phyloP scores from a whole-genome alignment of 2,329 filamentous ascomycete genomes.

The Pyrenophora seminiperda region DNA sequence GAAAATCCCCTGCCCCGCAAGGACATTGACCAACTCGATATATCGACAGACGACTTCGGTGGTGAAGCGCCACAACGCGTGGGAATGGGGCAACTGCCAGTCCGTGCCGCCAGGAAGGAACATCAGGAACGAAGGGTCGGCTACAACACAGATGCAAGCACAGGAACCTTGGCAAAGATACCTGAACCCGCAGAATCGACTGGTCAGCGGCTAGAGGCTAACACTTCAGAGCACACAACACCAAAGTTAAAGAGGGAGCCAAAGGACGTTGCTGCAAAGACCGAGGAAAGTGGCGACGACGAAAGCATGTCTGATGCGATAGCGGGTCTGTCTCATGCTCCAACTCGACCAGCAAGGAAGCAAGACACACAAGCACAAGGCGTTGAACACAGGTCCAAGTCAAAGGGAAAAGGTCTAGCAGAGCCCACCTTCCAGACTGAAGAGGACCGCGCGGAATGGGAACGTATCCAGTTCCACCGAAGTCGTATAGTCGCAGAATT shows the following conservation, averaged over 20 bases:
- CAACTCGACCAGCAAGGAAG: constrained; percentile 23
- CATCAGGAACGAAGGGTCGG: constrained; percentile 61
- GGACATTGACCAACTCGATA: constrained; percentile 64
- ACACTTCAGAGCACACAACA: constrained; percentile 23
- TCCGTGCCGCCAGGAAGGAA: constrained; percentile 61
- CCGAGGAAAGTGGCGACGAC: constrained; percentile 59
- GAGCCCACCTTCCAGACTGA: constrained; percentile 57
- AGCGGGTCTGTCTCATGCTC: constrained; percentile 23
- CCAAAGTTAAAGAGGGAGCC: constrained; percentile 49
- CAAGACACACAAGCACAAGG: constrained; percentile 43
- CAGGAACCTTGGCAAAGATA: constrained; percentile 51
- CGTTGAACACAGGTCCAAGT: constrained; percentile 35
- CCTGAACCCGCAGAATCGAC: constrained; percentile 43
- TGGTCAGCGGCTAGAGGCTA: constrained; percentile 26
- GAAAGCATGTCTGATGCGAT: constrained; percentile 40
- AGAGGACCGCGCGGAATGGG: constrained; percentile 58
- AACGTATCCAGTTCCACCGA: constrained; percentile 55
- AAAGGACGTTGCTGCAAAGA: constrained; percentile 56
- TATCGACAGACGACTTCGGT: constrained; percentile 60
- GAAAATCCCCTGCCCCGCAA: constrained; percentile 52
- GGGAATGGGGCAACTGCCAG: constrained; percentile 47
- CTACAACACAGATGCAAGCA: constrained; percentile 60
- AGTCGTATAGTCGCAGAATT: constrained; percentile 55
- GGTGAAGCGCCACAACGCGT: constrained; percentile 25
- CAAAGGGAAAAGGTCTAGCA: constrained; percentile 22